These are phyloP conservation scores for Paradendryphiella salina DNA, from an alignment of 2,329 filamentous ascomycete genomes.

Conservation along the genomic window DNA sequence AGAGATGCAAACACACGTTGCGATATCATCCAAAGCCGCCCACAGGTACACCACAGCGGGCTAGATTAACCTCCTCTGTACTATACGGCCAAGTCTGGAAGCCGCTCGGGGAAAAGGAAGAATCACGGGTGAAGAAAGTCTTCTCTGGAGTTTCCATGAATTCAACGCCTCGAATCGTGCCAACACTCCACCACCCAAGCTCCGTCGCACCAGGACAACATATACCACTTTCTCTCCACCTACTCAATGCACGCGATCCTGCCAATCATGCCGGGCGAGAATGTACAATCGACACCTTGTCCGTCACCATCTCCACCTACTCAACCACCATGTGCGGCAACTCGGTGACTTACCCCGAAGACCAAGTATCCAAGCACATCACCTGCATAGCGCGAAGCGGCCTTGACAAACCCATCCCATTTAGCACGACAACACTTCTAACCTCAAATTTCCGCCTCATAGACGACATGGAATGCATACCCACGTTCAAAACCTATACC, in stretches of 20 bases:
- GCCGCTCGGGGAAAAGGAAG: conserved; percentile 19
- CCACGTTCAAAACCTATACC: conserved; percentile 43
- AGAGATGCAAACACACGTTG: conserved; percentile 30
- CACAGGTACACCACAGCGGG: conserved; percentile 16
- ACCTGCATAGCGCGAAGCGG: conserved; percentile 35
- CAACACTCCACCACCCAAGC: conserved; percentile 36
- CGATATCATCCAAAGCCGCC: conserved; percentile 32
- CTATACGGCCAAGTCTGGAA: conserved; percentile 39
- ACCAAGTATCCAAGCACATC: conserved; percentile 36
- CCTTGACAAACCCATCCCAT: conserved; percentile 28
- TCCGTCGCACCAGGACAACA: conserved; percentile 38
- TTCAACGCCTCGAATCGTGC: conserved; percentile 33
- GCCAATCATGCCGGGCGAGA: conserved; percentile 22
- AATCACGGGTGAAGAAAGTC: conserved; percentile 27
- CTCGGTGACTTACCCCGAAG: conserved; percentile 30
- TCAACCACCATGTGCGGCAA: conserved; percentile 39
- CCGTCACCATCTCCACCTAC: conserved; percentile 38
- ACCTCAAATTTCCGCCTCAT: conserved; percentile 41
- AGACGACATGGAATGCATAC: conserved; percentile 41
- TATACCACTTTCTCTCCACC: conserved; percentile 35
- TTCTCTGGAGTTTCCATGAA: conserved; percentile 24
- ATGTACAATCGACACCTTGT: conserved; percentile 36
- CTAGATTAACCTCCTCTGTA: conserved; percentile 27
- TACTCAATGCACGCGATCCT: conserved; percentile 29
- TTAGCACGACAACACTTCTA: conserved; percentile 25